These are phyloP conservation scores for Flaveria robusta DNA, from an alignment of 129 eudicot genomes.

Conservation along the genomic window DNA sequence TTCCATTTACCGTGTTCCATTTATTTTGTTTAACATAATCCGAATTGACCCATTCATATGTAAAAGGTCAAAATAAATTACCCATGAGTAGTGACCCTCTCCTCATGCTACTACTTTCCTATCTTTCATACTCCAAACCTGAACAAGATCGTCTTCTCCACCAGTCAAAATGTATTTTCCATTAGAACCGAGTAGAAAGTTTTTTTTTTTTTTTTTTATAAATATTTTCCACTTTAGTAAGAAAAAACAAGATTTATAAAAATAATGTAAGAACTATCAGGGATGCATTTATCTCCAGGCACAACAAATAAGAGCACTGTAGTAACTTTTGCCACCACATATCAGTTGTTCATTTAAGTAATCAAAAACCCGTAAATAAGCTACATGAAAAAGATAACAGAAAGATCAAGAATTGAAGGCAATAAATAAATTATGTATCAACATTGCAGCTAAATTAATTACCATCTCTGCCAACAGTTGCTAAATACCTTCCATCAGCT, in stretches of 20 bases:
- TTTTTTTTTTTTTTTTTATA: no score
- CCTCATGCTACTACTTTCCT: slow-evolving; percentile 95
- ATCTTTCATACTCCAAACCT: slow-evolving; percentile 97
- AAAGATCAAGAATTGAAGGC: background rate
- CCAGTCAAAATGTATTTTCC: slow-evolving; percentile 87
- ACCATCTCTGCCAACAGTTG: slow-evolving; percentile 96
- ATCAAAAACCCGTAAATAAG: slow-evolving; percentile 79
- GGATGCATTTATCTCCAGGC: slow-evolving; percentile 73
- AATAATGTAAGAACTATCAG: slow-evolving; percentile 18
- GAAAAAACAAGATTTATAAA: slow-evolving; percentile 8
- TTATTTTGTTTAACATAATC: no score
- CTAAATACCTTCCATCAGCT: slow-evolving; percentile 69
- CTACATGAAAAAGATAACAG: slow-evolving; percentile 38
- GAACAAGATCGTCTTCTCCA: slow-evolving; percentile 94
- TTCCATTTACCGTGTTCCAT: no score
- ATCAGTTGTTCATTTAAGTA: slow-evolving; percentile 73
- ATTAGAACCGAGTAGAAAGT: slow-evolving; percentile 52
- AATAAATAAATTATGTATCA: background rate
- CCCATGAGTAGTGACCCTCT: slow-evolving; percentile 96
- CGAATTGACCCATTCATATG: background rate
- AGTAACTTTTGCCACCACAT: slow-evolving; percentile 89
- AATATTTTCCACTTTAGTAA: background rate
- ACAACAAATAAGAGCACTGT: slow-evolving; percentile 90
- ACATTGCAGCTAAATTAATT: slow-evolving; percentile 19
- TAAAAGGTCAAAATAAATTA: slow-evolving; percentile 27